A percentile compares a stretch with the other conserved stretches of the same genome.
Conservation (phyloP, 1,284 basidiomycete genomes). For the Calocybe gambosa region DNA sequence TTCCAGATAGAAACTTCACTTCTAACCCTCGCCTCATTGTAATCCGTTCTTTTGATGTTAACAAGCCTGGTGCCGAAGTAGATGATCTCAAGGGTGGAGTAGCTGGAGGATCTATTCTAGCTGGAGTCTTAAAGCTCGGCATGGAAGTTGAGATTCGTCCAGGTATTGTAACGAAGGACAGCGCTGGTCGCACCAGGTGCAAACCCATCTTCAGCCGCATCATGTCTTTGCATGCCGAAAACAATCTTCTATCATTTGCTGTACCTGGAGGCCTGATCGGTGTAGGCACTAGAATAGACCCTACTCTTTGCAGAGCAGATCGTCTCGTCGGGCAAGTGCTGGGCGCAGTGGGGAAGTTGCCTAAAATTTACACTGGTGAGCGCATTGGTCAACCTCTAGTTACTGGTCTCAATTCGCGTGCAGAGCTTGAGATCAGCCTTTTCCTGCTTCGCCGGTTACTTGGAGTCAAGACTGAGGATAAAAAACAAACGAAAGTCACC, state of each 20-base stretch:
- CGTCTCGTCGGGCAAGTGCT: conserved; percentile 95
- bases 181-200: conserved; percentile 85
- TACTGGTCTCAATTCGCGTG: background rate
- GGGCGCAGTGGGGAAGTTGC: conserved; percentile 89
- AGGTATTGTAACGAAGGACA: conserved; percentile 95
- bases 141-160: conserved; percentile 97
- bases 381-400: conserved; percentile 1
- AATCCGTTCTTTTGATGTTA: conserved; percentile 99
- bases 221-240: conserved; percentile 90
- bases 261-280: conserved; percentile 98
- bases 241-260: conserved; percentile 91
- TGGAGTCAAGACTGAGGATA: conserved; percentile 98
- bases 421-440: conserved; percentile 85
- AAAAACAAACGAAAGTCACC: conserved; percentile 94
- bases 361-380: conserved; percentile 87
- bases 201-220: conserved; percentile 92
- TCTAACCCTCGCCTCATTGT: conserved; percentile 93
- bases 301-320: conserved; percentile 95
- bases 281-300: conserved; percentile 96
- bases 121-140: conserved; percentile 86
- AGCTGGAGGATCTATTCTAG: conserved; percentile 93
- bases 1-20: conserved; percentile 90
- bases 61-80: conserved; percentile 97
- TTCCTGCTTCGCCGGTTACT: conserved; percentile 92
- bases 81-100: conserved; percentile 98